phyloP scores from a whole-genome alignment of 2,329 filamentous ascomycete species.

The Aureobasidium sp. region DNA sequence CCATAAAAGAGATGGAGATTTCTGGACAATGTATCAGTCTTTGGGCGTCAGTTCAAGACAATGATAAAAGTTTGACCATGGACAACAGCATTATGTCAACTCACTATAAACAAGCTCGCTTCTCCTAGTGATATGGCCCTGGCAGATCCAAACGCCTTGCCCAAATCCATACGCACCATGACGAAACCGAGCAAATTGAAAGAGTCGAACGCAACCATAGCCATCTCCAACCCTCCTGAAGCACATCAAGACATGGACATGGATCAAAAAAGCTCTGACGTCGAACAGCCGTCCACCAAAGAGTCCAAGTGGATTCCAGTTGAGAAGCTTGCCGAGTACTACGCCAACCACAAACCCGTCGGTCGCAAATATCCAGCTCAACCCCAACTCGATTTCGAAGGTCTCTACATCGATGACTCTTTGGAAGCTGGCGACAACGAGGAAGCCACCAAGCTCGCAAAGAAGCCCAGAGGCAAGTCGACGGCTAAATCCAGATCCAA shows the following conservation, averaged over 20 bases:
- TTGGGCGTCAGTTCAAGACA: too few species aligned
- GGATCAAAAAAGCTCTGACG: background rate
- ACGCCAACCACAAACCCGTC: background rate
- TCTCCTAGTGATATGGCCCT: background rate
- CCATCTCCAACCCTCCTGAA: background rate
- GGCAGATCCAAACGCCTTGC: background rate
- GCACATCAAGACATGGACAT: background rate
- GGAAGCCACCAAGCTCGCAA: background rate
- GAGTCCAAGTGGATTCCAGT: background rate
- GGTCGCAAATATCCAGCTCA: background rate
- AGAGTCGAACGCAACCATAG: background rate
- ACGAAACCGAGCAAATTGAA: background rate
- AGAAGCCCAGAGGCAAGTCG: background rate
- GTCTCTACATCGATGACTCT: background rate
- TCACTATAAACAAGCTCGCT: background rate
- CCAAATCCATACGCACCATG: background rate
- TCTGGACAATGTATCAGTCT: background rate
- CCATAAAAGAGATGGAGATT: background rate
- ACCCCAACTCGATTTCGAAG: background rate
- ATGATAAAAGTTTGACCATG: background rate
- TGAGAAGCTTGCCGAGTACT: background rate
- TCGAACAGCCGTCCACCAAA: background rate
- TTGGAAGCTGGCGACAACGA: background rate
- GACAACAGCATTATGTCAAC: background rate
- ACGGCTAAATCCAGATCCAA: background rate